Evolutionary conservation across 2,329 filamentous ascomycete genomes (phyloP), one percentile per base, ranked within the genome.

Genomic region (Mycogone perniciosa): DNA sequence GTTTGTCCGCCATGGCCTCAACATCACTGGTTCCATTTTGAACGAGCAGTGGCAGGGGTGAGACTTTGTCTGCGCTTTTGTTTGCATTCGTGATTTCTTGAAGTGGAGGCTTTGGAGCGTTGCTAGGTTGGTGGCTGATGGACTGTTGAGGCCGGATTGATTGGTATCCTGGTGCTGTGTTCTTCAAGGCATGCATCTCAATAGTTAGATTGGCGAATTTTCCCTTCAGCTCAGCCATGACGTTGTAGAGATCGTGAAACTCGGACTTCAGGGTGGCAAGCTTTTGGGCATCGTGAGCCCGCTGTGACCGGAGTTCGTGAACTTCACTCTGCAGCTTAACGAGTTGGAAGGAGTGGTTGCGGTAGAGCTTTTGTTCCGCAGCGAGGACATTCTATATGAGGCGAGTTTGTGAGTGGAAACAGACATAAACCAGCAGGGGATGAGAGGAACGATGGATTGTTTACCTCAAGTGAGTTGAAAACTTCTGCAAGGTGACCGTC

Each of bases 301-400:
- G 45, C 11, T 47, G 45, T 20, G 34, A 11, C 7, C n/a, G 27
- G 4, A 56, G 26, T 1, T 46, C 7, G 10, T 49, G 39, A 2
- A 57, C 31, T 33, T 55, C 53, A 7, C 47, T 54, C 35, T 56
- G 53, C 5, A 56, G 38, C 2, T 45, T 40, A 11, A 55, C 55
- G n/a, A 58, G 44, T 29, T 58, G 55, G 34, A 58, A 54, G 1
- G 53, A 55, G 42, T 58, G 51, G 37, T 20, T 38, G 30, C 41
- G 40, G 31, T 33, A 31, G 29, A 34, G 35, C 34, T 29, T 46
- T 42, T 41, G 31, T 26, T 31, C 42, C 20, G 20, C 20, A 20
- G 20, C 20, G 20, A 20, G 20, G 20, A 20, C 20, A 3, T 20
- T 20, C 20, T 20, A 20, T 20, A 20, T 20, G 20, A 20, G 20